phyloP scores from a whole-genome alignment of 1,284 basidiomycete species.

The Veloboletus limbatus region DNA sequence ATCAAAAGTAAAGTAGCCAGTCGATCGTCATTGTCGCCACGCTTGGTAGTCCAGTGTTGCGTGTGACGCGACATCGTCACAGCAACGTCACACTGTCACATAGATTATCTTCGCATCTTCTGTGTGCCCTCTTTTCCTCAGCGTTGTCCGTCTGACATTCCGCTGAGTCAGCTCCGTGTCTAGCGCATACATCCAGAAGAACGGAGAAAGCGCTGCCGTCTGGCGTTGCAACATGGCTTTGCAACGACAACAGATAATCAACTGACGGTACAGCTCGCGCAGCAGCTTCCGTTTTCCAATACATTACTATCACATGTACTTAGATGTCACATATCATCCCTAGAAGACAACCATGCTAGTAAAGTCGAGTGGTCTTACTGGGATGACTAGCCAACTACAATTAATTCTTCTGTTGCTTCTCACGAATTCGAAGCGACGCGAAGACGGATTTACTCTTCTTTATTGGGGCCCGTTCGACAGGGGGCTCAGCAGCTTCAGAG shows the following conservation, averaged over 20 bases:
- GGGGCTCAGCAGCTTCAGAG: slow-evolving; percentile 10
- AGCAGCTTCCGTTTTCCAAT: not conserved
- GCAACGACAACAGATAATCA: not conserved
- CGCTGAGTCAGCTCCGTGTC: too few species aligned
- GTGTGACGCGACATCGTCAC: too few species aligned
- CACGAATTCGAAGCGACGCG: slow-evolving; percentile 19
- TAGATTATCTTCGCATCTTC: too few species aligned
- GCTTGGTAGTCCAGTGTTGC: not conserved
- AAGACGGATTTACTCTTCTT: slow-evolving; percentile 32
- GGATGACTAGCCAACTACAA: not conserved
- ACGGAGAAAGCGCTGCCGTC: too few species aligned
- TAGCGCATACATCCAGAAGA: too few species aligned
- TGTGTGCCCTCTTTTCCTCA: too few species aligned
- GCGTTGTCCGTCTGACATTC: too few species aligned
- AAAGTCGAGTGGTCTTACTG: slow-evolving; percentile 1
- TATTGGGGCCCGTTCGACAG: not conserved
- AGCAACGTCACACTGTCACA: too few species aligned
- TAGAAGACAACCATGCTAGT: not conserved
- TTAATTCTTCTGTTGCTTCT: slow-evolving; percentile 9
- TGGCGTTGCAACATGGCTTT: not conserved
- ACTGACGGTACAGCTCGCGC: not conserved
- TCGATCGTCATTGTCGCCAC: not conserved
- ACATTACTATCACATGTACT: not conserved
- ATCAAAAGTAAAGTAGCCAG: not conserved
- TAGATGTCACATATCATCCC: slow-evolving; percentile 5